A percentile compares a stretch with the other conserved stretches of the same genome.
phyloP scores from a whole-genome alignment of 148 eudicot genomes.

The Chenopodium formosanum region DNA sequence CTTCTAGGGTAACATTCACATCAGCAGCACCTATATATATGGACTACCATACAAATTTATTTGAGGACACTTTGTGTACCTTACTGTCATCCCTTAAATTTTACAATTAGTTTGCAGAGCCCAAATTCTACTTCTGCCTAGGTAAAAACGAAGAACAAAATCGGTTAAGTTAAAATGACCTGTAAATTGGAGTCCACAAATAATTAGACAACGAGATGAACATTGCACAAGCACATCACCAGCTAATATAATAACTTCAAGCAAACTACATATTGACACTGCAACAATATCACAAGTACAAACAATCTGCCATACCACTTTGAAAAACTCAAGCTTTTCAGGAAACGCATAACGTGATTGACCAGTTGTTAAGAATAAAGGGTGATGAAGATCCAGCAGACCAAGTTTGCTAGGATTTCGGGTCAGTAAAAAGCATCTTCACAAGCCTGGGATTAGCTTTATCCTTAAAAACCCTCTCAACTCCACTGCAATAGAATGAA shows the following conservation, averaged over 20 bases:
- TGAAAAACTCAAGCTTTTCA: constrained; percentile 60
- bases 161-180: no score
- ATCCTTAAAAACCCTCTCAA: constrained; percentile 79
- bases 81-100: background rate
- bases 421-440: constrained; percentile 83
- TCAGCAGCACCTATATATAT: background rate
- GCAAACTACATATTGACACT: background rate
- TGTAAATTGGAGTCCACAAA: background rate
- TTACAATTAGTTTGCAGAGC: background rate
- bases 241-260: background rate
- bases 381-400: constrained; percentile 88
- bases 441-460: constrained; percentile 74
- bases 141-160: background rate
- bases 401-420: constrained; percentile 92
- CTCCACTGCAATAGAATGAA: constrained; percentile 58
- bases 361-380: constrained; percentile 76
- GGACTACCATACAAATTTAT: background rate
- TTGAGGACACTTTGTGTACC: background rate
- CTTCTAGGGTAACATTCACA: background rate
- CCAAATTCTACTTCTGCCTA: background rate
- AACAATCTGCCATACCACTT: constrained; percentile 53
- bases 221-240: background rate
- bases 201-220: background rate
- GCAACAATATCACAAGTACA: background rate
- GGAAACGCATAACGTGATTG: constrained; percentile 79